phyloP scores from a whole-genome alignment of 345 rosid species.

The Gossypium bickii region DNA sequence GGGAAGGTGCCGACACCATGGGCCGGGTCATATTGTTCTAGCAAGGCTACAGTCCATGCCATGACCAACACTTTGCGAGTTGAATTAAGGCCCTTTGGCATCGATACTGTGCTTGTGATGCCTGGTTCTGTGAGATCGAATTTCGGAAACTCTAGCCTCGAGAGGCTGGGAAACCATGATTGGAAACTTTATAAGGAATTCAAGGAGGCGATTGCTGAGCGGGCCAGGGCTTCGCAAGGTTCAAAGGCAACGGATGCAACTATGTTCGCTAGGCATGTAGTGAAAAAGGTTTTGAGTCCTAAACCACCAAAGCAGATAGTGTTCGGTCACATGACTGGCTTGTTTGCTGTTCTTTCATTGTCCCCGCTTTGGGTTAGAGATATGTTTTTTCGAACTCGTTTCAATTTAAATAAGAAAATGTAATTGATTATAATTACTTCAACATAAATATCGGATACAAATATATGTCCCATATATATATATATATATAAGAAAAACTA shows the following conservation, averaged over 20 bases:
- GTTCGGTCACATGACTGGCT: slow-evolving; percentile 55
- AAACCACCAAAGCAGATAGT: slow-evolving; percentile 50
- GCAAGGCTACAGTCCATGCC: slow-evolving; percentile 61
- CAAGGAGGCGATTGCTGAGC: slow-evolving; percentile 44
- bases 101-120: slow-evolving; percentile 31
- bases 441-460: too few species aligned
- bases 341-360: slow-evolving; percentile 48
- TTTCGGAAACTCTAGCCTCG: slow-evolving; percentile 36
- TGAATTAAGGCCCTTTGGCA: slow-evolving; percentile 53
- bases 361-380: slow-evolving; percentile 66
- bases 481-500: too few species aligned
- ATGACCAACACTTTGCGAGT: slow-evolving; percentile 44
- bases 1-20: slow-evolving; percentile 58
- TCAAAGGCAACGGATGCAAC: slow-evolving; percentile 38
- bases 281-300: slow-evolving; percentile 40
- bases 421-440: slow-evolving; percentile 3
- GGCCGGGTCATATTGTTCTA: slow-evolving; percentile 63
- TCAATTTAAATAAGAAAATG: slow-evolving; percentile 30
- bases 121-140: slow-evolving; percentile 58
- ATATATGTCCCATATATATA: too few species aligned
- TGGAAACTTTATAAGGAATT: slow-evolving; percentile 59
- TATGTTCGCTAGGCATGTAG: slow-evolving; percentile 52
- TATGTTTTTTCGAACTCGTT: slow-evolving; percentile 42
- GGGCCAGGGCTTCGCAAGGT: slow-evolving; percentile 52
- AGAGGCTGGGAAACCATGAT: slow-evolving; percentile 28